phyloP scores from a whole-genome alignment of 164 flowering plant genomes.

The grape (Vitis vinifera) region ASM3070453v1 NC_081808.1:20600001-20600500 shows the following conservation, averaged over 20 bases:
- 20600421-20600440: constrained; percentile 24
- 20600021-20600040: too few species aligned
- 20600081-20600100: too few species aligned
- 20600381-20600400: constrained; percentile 4
- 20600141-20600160: too few species aligned
- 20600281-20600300: background rate
- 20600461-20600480: background rate
- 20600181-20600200: too few species aligned
- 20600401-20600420: constrained; percentile 17
- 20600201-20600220: too few species aligned
- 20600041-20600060: too few species aligned
- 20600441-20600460: constrained; percentile 27
- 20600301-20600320: background rate
- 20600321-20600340: constrained; percentile 8
- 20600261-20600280: background rate
- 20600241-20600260: background rate
- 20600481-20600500: constrained; percentile 15
- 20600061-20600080: too few species aligned
- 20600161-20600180: too few species aligned
- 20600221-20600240: too few species aligned
- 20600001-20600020: too few species aligned
- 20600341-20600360: constrained; percentile 1
- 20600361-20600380: constrained; percentile 2
- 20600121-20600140: too few species aligned
- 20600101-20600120: too few species aligned